These are phyloP conservation scores for Magnusiomyces suaveolens DNA, from an alignment of 1,139 yeast species.

Conservation along the genomic window DNA sequence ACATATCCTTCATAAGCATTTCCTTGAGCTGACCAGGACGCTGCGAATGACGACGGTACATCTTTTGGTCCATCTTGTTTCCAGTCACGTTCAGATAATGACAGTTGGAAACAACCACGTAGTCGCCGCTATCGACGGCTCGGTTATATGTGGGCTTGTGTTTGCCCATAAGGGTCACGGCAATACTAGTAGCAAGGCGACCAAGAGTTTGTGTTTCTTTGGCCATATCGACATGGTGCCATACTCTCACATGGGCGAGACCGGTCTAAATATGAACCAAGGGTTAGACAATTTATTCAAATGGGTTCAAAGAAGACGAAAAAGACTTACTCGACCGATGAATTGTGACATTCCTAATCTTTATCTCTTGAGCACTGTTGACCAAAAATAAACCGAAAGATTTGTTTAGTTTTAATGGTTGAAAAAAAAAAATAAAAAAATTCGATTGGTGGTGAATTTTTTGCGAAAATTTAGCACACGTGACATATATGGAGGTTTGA, in stretches of 20 bases:
- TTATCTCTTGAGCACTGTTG: too few relatives aligned
- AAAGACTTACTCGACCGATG: conserved; percentile 30
- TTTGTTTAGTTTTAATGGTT: not conserved
- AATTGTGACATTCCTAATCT: conserved; percentile 31
- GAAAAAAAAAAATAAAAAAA: not conserved
- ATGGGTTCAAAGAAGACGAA: not conserved
- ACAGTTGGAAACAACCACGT: conserved; percentile 92
- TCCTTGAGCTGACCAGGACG: conserved; percentile 86
- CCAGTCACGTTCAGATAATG: conserved; percentile 73
- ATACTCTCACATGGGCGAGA: conserved; percentile 70
- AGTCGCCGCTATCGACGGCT: conserved; percentile 81
- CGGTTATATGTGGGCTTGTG: conserved; percentile 77
- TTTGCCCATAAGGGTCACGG: conserved; percentile 83
- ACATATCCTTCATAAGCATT: conserved; percentile 69
- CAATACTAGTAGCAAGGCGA: conserved; percentile 82
- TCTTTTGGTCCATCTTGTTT: conserved; percentile 67
- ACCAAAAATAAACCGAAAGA: too few relatives aligned
- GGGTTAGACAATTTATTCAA: not conserved
- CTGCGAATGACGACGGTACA: conserved; percentile 85
- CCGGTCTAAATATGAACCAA: conserved; percentile 47
- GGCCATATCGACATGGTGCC: conserved; percentile 95
- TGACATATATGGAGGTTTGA: too few relatives aligned
- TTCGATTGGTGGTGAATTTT: not conserved
- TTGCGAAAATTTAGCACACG: too few relatives aligned
- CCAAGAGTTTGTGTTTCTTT: conserved; percentile 80